Percentiles rank a stretch among this genome's conserved stretches.
Conservation (phyloP, 2,329 filamentous ascomycete genomes). For the Ceratocystis lukuohia region DNA sequence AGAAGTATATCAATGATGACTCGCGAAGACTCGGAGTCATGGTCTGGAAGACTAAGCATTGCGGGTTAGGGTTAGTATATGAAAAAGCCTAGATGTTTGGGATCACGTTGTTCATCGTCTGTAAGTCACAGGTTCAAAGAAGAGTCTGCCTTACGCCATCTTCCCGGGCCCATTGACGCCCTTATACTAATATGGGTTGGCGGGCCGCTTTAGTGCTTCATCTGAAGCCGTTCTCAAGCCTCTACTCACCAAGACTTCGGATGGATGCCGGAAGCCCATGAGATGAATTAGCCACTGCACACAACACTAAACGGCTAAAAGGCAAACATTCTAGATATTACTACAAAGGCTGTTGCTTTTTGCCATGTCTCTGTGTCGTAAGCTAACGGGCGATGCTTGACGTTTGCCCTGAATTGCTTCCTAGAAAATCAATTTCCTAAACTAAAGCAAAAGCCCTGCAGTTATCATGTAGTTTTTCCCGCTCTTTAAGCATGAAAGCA, state of each 20-base stretch:
- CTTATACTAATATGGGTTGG: not conserved
- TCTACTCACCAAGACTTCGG: not conserved
- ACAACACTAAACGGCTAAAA: no score
- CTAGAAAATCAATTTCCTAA: not conserved
- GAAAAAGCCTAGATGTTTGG: not conserved
- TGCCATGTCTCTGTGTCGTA: no score
- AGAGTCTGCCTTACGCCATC: not conserved
- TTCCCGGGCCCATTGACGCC: not conserved
- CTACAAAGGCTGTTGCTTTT: no score
- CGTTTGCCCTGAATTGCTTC: not conserved
- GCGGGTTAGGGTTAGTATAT: not conserved
- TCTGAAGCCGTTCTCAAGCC: not conserved
- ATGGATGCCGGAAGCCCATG: not conserved
- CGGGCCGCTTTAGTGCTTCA: not conserved
- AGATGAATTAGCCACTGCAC: no score
- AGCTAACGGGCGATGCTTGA: not conserved
- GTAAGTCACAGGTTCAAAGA: no score
- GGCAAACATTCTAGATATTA: no score
- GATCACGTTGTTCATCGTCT: no score
- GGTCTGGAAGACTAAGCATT: not conserved
- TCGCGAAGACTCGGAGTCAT: not conserved
- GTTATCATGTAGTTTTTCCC: not conserved
- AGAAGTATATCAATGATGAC: slow-evolving; percentile 1
- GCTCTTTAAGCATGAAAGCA: not conserved
- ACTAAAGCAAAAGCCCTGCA: not conserved